Conservation (phyloP, 768 basidiomycete species). For the Boletus fagicola region DNA sequence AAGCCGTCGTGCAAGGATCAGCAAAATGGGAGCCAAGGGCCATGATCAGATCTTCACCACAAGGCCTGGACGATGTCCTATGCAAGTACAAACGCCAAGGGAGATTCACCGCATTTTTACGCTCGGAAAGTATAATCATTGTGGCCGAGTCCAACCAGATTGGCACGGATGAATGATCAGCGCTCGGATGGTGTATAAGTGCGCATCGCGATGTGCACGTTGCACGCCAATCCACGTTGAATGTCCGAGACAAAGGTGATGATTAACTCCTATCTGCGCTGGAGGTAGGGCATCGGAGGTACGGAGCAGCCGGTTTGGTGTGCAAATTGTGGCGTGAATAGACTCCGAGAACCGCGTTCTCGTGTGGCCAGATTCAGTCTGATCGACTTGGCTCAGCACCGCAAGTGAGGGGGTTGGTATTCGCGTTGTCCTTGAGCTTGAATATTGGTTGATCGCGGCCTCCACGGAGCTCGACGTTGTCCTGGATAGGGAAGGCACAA, state of each 20-base stretch:
- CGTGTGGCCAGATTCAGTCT: not conserved
- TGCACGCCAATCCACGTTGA: conserved; percentile 23
- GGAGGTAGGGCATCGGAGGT: conserved; percentile 10
- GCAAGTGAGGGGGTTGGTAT: conserved; percentile 7
- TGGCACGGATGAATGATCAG: conserved; percentile 3
- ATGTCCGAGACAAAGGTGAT: not conserved
- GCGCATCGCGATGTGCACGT: conserved; percentile 22
- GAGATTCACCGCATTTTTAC: not conserved
- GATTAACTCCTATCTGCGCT: conserved; percentile 16
- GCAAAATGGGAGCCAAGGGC: not conserved
- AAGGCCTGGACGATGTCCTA: conserved; percentile 5
- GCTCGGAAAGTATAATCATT: conserved; percentile 3
- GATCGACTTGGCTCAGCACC: conserved; percentile 3
- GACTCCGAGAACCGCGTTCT: conserved; percentile 18
- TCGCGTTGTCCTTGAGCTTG: conserved; percentile 14
- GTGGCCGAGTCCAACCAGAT: conserved; percentile 3
- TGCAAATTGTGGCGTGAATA: conserved; percentile 13
- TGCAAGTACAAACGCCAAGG: not conserved
- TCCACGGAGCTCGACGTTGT: conserved; percentile 18
- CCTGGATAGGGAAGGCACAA: conserved; percentile 12
- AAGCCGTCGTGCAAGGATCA: conserved; percentile 12
- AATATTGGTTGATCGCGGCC: conserved; percentile 15
- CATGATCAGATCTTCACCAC: conserved; percentile 16
- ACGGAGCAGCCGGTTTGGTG: conserved; percentile 9
- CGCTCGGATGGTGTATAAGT: conserved; percentile 1